Percentiles rank a stretch among this genome's conserved stretches.
These are phyloP conservation scores for Wallacemonas sp. DNA, from an alignment of 208 protist species.

Conservation along the genomic window DNA sequence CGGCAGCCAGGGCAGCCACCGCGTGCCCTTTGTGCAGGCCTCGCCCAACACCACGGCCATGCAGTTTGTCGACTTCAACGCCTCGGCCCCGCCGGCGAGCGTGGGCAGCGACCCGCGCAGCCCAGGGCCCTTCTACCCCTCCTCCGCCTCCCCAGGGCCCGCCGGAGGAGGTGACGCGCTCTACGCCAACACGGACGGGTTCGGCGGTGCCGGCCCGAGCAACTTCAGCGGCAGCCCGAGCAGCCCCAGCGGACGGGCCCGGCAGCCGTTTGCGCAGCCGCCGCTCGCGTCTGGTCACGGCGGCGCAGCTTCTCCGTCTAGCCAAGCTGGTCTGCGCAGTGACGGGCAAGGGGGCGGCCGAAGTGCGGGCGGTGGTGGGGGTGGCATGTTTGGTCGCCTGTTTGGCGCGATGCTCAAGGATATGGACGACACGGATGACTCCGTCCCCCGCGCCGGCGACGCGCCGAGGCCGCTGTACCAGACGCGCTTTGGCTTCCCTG, in stretches of 20 bases:
- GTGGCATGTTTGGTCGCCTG: slow-evolving; percentile 24
- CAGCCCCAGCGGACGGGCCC: background rate
- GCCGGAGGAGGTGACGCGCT: too few species aligned
- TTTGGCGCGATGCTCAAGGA: slow-evolving; percentile 22
- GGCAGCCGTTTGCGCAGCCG: slow-evolving; percentile 8
- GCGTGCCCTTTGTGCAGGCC: slow-evolving; percentile 6
- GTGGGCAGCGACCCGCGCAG: slow-evolving; percentile 12
- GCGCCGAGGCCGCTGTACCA: slow-evolving; percentile 50
- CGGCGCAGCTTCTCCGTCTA: too few species aligned
- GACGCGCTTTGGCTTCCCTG: slow-evolving; percentile 76
- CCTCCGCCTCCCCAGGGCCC: background rate
- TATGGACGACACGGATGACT: slow-evolving; percentile 19
- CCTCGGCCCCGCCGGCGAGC: slow-evolving; percentile 20
- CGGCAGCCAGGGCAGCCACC: slow-evolving; percentile 7
- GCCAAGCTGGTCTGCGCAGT: background rate
- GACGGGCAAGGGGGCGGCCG: background rate
- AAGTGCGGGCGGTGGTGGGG: background rate
- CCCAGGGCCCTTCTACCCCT: slow-evolving; percentile 18
- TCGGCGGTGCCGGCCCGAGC: too few species aligned
- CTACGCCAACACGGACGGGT: too few species aligned
- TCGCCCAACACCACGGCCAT: background rate
- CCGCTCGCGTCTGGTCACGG: too few species aligned
- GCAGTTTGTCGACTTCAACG: slow-evolving; percentile 17
- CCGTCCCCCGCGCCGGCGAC: slow-evolving; percentile 1
- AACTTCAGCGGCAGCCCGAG: background rate